A percentile compares a stretch with the other conserved stretches of the same genome.
These are phyloP conservation scores for Diaporthe ampelina DNA, from an alignment of 2,329 filamentous ascomycete genomes.

Conservation along the genomic window DNA sequence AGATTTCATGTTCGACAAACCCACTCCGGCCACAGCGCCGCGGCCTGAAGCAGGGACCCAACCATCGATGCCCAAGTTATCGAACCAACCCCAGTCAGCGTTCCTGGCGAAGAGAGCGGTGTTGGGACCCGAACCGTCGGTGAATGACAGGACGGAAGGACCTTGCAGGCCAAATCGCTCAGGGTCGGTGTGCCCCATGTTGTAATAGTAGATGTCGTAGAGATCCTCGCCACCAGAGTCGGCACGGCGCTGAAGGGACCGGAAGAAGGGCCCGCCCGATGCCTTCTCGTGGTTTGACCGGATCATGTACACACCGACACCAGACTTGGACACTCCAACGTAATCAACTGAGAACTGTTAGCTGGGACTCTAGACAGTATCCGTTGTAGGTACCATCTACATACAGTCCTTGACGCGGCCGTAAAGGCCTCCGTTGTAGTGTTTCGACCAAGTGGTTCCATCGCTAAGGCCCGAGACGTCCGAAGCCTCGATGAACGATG, in stretches of 20 bases:
- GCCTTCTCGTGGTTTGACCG: constrained; percentile 58
- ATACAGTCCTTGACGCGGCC: constrained; percentile 53
- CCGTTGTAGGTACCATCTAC: background rate
- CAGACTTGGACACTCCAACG: constrained; percentile 52
- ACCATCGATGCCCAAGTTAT: constrained; percentile 49
- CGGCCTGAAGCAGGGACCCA: constrained; percentile 50
- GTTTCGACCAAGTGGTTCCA: constrained; percentile 55
- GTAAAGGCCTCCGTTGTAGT: constrained; percentile 56
- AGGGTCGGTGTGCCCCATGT: constrained; percentile 58
- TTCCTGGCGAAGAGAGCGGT: constrained; percentile 52
- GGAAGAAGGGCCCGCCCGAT: constrained; percentile 56
- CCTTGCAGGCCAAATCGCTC: constrained; percentile 58
- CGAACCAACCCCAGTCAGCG: constrained; percentile 53
- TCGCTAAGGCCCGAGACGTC: constrained; percentile 48
- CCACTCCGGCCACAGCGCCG: constrained; percentile 49
- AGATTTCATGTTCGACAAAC: constrained; percentile 54
- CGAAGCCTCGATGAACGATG: constrained; percentile 51
- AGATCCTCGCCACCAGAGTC: constrained; percentile 54
- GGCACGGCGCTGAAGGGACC: constrained; percentile 55
- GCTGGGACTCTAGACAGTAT: background rate
- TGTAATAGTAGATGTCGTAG: constrained; percentile 60
- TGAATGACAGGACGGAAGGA: constrained; percentile 56
- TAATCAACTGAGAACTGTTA: constrained; percentile 51
- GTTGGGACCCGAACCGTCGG: constrained; percentile 54
- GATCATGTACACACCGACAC: constrained; percentile 55